phyloP scores from a whole-genome alignment of 495 filamentous ascomycete genomes.

The Tuber brumale region DNA sequence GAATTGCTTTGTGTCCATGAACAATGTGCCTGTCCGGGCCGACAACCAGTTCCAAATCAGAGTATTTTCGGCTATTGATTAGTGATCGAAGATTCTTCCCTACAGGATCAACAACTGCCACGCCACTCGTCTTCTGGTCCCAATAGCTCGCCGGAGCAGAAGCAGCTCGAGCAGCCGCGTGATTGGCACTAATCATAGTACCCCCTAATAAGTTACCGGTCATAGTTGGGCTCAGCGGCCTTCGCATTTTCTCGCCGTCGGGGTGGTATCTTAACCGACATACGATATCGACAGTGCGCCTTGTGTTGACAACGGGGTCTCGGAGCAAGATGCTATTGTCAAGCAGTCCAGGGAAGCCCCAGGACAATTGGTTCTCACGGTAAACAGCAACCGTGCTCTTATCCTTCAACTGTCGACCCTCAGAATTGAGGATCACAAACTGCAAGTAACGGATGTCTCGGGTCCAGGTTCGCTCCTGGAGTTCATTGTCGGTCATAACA shows the following conservation, averaged over 20 bases:
- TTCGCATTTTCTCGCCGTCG: constrained; percentile 40
- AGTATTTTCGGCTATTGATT: constrained; percentile 40
- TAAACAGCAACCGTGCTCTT: constrained; percentile 42
- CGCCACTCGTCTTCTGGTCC: constrained; percentile 37
- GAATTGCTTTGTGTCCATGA: constrained; percentile 42
- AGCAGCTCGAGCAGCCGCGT: constrained; percentile 37
- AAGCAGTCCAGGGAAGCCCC: constrained; percentile 41
- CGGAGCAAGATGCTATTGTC: constrained; percentile 42
- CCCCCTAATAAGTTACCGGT: constrained; percentile 31
- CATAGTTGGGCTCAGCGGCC: constrained; percentile 39
- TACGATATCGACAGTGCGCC: constrained; percentile 41
- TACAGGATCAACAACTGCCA: constrained; percentile 39
- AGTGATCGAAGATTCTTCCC: constrained; percentile 41
- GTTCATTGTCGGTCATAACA: constrained; percentile 43
- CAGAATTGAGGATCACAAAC: constrained; percentile 42
- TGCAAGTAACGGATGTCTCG: constrained; percentile 42
- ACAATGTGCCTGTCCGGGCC: constrained; percentile 37
- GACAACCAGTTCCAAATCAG: constrained; percentile 39
- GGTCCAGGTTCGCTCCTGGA: constrained; percentile 42
- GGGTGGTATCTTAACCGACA: constrained; percentile 41
- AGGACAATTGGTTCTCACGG: constrained; percentile 40
- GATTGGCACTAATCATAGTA: constrained; percentile 38
- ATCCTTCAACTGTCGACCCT: constrained; percentile 41
- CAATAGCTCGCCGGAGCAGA: constrained; percentile 40
- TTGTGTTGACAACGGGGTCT: constrained; percentile 40